Evolutionary conservation across 108 stramenopile species (phyloP), one percentile per base, ranked within the genome.

Genomic region (Cyclotella distinguenda): DNA sequence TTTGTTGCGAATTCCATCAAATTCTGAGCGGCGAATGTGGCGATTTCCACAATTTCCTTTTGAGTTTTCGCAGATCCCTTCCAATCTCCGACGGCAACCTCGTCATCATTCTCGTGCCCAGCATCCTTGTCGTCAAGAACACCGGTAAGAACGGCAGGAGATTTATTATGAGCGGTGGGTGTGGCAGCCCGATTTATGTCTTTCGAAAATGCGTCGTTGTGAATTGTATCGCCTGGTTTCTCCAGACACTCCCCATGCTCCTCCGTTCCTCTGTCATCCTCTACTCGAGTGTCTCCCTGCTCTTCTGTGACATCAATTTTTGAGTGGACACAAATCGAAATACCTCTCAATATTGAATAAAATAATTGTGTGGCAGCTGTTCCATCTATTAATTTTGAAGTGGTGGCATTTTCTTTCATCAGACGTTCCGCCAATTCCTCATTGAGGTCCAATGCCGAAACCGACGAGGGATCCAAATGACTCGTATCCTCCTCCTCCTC

Each of bases 21-120:
- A 45, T 79, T 76, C 47, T 86, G 83, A 22, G 89, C 78, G 8
- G 89, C 92, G 59, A 81, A 87, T 11, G 57, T 74, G 25, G 89
- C 86, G 51, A 87, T 74, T 32, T 93, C 87, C 45, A 76, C 43
- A 58, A 93, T 88, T 55, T 90, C 91, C 32, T 76, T 76, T 31
- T 72, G 80, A 9, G 86, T 74, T 47, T 60, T 68, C 34, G 52
- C 66, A 21, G 72, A 68, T 33, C 72, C 66, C 19, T 57, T 76
- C 74, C 74, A 76, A 58, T 76, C 67, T 35, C 56, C 73, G 6
- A 27, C 28, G 73, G 9, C 64, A 57, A 34, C 71, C 77, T 27
- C 22, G 72, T 60, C 18, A 6, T 23, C 49, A 12, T 22, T 6
- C 4, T 10, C n/a, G 22, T 72, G 7, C 68, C 60, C 30, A 72